Evolutionary conservation across 257 asterid genomes (phyloP).

Genomic region (Penstemon davidsonii): DNA sequence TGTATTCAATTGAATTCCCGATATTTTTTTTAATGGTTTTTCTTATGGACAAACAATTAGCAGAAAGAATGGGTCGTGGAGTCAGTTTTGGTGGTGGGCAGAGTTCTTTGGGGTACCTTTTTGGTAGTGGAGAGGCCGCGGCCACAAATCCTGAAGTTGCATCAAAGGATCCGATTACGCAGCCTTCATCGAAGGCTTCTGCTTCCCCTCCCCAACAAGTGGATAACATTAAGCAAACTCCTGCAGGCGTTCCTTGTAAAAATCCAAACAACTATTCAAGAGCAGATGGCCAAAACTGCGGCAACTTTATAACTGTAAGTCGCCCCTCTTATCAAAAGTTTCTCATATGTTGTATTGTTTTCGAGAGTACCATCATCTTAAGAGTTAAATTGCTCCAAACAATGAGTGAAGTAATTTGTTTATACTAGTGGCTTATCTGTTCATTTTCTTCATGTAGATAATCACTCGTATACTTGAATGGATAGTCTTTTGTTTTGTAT

Average conservation of each 20-base stretch:
- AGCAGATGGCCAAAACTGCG: constrained; percentile 79
- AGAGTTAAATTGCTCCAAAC: not conserved
- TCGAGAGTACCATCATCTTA: not conserved
- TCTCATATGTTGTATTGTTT: not conserved
- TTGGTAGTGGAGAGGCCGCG: constrained; percentile 51
- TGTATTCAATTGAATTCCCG: too few species aligned
- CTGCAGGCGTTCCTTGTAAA: constrained; percentile 42
- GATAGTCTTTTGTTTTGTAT: too few species aligned
- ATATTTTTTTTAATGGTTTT: too few species aligned
- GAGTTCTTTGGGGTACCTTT: constrained; percentile 85
- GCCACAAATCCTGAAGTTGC: constrained; percentile 39
- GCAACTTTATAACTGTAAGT: constrained; percentile 67
- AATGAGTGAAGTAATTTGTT: too few species aligned
- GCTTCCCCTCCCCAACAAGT: constrained; percentile 29
- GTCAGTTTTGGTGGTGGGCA: constrained; percentile 86
- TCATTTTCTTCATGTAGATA: too few species aligned
- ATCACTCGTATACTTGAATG: too few species aligned
- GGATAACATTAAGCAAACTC: constrained; percentile 41
- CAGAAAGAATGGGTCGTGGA: constrained; percentile 71
- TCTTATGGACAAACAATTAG: not conserved
- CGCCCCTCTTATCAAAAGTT: not conserved
- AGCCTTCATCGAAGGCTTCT: constrained; percentile 38
- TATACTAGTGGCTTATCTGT: too few species aligned
- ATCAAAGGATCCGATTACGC: constrained; percentile 31
- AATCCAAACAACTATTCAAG: constrained; percentile 60